A percentile compares a stretch with the other conserved stretches of the same genome.
These are phyloP conservation scores for Epichloe sibirici DNA, from an alignment of 2,329 filamentous ascomycete species.

Conservation along the genomic window DNA sequence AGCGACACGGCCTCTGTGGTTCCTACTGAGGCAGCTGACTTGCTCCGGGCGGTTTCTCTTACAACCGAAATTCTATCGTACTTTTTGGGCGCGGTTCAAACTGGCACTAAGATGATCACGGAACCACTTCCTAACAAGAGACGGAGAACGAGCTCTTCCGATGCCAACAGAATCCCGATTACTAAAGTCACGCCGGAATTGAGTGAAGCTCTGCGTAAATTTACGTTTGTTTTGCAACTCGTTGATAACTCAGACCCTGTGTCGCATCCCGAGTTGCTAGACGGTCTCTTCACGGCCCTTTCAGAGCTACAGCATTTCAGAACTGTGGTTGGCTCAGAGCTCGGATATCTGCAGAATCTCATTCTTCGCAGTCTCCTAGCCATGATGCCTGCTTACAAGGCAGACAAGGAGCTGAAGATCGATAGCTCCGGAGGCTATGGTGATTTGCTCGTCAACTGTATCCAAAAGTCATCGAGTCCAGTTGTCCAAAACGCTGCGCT, in stretches of 20 bases:
- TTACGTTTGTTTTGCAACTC: constrained; percentile 80
- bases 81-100: constrained; percentile 64
- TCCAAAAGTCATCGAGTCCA: constrained; percentile 80
- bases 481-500: constrained; percentile 90
- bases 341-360: constrained; percentile 81
- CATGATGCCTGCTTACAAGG: constrained; percentile 69
- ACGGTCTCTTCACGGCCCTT: constrained; percentile 71
- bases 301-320: constrained; percentile 78
- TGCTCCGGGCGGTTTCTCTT: constrained; percentile 61
- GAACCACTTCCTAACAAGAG: constrained; percentile 66
- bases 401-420: constrained; percentile 47
- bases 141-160: constrained; percentile 63
- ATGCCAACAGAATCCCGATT: constrained; percentile 47
- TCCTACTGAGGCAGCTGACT: constrained; percentile 53
- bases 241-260: constrained; percentile 70
- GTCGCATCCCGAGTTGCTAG: constrained; percentile 63
- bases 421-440: constrained; percentile 72
- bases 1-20: constrained; percentile 24
- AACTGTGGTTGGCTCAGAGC: constrained; percentile 67
- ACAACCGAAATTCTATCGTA: constrained; percentile 58
- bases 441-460: constrained; percentile 85
- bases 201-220: constrained; percentile 55
- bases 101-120: constrained; percentile 58
- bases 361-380: constrained; percentile 70
- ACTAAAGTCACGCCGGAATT: constrained; percentile 53